phyloP scores from a whole-genome alignment of 2,329 filamentous ascomycete genomes.

The Diaporthe eres region DNA sequence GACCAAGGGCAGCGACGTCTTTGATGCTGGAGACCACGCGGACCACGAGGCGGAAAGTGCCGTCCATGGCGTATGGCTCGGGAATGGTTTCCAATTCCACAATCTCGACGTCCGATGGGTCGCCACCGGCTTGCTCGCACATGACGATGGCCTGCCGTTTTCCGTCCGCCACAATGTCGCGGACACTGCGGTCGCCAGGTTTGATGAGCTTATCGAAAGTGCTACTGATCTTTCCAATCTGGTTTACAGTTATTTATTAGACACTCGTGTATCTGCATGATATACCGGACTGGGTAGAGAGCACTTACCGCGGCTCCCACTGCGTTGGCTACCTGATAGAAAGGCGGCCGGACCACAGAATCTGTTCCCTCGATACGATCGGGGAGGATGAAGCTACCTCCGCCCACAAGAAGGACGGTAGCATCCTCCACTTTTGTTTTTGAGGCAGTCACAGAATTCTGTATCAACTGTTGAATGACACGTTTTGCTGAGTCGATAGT shows the following conservation, averaged over 20 bases:
- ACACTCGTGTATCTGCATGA: fast-evolving
- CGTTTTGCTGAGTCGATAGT: neutral
- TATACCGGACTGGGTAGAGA: fast-evolving
- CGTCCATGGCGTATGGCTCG: conserved; percentile 20
- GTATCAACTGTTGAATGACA: neutral
- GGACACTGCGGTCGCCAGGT: neutral
- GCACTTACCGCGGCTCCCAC: neutral
- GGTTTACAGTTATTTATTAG: neutral
- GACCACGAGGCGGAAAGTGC: neutral
- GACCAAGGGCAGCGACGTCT: neutral
- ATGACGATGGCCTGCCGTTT: neutral
- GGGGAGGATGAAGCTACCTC: conserved; percentile 6
- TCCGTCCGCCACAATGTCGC: neutral
- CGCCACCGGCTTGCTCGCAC: conserved; percentile 5
- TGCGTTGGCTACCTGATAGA: conserved; percentile 18
- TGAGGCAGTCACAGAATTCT: neutral
- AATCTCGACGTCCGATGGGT: conserved; percentile 7
- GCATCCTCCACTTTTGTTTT: conserved; percentile 19
- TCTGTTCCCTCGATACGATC: neutral
- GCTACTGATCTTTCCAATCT: conserved; percentile 26
- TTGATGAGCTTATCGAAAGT: neutral
- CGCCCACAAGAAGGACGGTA: conserved; percentile 1
- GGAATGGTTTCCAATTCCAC: conserved; percentile 14
- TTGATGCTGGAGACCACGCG: conserved; percentile 19
- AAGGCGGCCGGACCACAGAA: conserved; percentile 5